Evolutionary conservation across 768 basidiomycete genomes (phyloP).

Genomic region (Dioszegia crocea): DNA sequence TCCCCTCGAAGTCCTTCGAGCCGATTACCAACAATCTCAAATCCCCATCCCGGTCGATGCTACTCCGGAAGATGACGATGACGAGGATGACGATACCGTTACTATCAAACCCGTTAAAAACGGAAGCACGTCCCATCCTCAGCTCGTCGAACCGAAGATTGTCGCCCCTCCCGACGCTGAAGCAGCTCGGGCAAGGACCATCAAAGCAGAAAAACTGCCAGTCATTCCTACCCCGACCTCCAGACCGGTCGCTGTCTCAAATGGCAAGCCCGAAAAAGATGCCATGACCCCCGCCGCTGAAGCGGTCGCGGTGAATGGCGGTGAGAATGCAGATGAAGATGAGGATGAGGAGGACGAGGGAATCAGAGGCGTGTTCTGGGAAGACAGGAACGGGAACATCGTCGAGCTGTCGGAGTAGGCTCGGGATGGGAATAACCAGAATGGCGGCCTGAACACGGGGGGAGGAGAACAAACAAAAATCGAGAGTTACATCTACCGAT

Average conservation of each 20-base stretch:
- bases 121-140: too few relatives aligned
- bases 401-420: conserved; percentile 13
- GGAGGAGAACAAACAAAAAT: too few relatives aligned
- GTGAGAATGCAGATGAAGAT: conserved; percentile 7
- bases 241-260: neutral
- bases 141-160: too few relatives aligned
- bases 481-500: too few relatives aligned
- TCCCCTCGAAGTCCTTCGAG: conserved; percentile 27
- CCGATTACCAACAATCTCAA: conserved; percentile 13
- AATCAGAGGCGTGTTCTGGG: conserved; percentile 31
- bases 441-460: too few relatives aligned
- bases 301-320: too few relatives aligned
- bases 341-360: conserved; percentile 28
- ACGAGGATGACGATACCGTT: neutral
- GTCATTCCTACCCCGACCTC: neutral
- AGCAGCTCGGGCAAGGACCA: too few relatives aligned
- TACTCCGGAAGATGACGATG: neutral
- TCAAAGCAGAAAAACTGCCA: neutral
- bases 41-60: neutral
- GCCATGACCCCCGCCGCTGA: too few relatives aligned
- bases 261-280: too few relatives aligned
- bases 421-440: neutral
- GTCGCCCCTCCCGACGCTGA: too few relatives aligned
- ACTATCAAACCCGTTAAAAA: neutral
- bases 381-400: conserved; percentile 25